Evolutionary conservation across 2,329 filamentous ascomycete genomes (phyloP), one percentile per base, ranked within the genome.

Genomic region (Cadophora malorum): DNA sequence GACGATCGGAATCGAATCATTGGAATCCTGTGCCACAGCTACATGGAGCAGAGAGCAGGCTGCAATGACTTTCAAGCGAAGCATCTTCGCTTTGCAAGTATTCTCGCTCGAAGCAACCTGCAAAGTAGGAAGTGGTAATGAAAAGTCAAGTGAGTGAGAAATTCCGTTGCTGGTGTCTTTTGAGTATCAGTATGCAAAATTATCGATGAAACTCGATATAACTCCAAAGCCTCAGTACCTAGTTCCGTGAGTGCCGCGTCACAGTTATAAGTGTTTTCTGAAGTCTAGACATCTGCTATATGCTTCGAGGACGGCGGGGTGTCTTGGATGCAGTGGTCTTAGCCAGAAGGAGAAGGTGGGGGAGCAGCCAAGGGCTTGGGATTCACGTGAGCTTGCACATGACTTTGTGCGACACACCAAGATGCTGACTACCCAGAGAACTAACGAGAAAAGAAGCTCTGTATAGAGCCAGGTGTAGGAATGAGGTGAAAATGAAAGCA

Each of bases 341-440:
- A 41, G 33, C 55, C 21, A 2, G 33, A 59, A 59, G 55, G 33
- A 59, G 55, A 59, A 59, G 55, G 55, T 59, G 55, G 55, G n/a
- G 33, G 35, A 31, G 6, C 7, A n/a, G 55, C 55, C 55, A 41
- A 59, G 55, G 33, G 41, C 21, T 59, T 38, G 55, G 55, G 6
- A 25, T 25, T 9, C 55, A 59, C 55, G 33, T 41, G 55, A 59
- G 28, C 19, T 1, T 1, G 4, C 33, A 41, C 55, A 59, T 25
- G n/a, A 59, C 33, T 23, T 49, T 21, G 45, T 21, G 45, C 19
- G 5, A 49, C 45, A 4, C 21, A 4, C 45, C 19, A 49, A 21
- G 5, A 21, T 5, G 8, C 35, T 38, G 12, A 9, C 35, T 38
- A 14, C 28, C 28, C 28, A 28, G 28, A 28, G 3, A 28, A 5